A percentile compares a stretch with the other conserved stretches of the same genome.
Evolutionary conservation across 257 asterid species (phyloP).

Genomic region (Rubia yunnanensis): DNA sequence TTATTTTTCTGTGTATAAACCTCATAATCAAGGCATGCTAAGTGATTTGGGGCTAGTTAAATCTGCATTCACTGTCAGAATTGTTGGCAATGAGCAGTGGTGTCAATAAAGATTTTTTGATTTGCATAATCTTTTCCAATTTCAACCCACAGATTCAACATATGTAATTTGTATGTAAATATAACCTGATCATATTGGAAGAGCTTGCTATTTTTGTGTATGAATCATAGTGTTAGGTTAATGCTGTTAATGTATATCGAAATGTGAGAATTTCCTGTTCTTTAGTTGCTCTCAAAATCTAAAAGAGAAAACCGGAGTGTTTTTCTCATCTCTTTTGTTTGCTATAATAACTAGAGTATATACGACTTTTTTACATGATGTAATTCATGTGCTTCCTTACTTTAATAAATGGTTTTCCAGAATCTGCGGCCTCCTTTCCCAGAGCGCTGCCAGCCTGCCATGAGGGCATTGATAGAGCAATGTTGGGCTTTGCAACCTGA

Average conservation of each 20-base stretch:
- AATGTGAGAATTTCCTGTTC: background rate
- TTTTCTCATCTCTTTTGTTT: background rate
- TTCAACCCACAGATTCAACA: background rate
- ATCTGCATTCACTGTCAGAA: background rate
- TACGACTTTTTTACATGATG: background rate
- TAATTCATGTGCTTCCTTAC: background rate
- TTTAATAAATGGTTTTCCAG: slow-evolving; percentile 12
- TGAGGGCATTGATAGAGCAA: slow-evolving; percentile 33
- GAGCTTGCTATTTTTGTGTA: background rate
- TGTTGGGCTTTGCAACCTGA: slow-evolving; percentile 41
- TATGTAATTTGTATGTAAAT: background rate
- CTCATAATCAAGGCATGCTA: background rate
- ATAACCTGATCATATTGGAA: too few relatives aligned
- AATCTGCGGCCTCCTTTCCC: slow-evolving; percentile 31
- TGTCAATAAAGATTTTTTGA: background rate
- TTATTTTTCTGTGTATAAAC: too few relatives aligned
- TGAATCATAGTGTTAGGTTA: background rate
- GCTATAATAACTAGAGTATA: too few relatives aligned
- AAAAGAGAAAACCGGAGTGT: background rate
- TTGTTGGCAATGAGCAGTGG: background rate
- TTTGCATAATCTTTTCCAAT: background rate
- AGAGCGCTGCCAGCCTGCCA: slow-evolving; percentile 22
- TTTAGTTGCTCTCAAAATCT: background rate
- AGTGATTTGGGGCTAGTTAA: background rate
- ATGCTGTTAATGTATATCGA: background rate